phyloP scores from a whole-genome alignment of 1,284 basidiomycete species.

The Puccinia novopanici region DNA sequence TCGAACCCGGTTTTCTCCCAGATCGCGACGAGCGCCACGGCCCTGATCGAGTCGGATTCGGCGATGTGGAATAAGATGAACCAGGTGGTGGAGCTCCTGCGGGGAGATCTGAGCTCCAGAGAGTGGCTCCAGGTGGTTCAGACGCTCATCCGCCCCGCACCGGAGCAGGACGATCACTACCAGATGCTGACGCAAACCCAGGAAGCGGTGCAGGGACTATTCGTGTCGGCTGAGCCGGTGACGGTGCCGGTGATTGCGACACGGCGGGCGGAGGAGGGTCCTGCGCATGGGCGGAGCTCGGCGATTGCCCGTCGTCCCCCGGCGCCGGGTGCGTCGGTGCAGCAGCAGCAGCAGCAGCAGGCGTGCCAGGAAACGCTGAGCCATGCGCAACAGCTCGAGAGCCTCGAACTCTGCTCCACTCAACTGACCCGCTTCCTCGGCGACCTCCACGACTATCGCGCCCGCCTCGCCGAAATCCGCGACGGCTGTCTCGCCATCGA shows the following conservation, averaged over 20 bases:
- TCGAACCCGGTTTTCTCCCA: slow-evolving; percentile 29
- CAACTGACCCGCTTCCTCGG: slow-evolving; percentile 22
- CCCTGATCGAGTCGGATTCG: slow-evolving; percentile 31
- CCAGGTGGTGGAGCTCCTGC: slow-evolving; percentile 26
- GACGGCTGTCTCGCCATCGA: slow-evolving; percentile 43
- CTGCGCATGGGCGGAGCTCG: background rate
- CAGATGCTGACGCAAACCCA: slow-evolving; percentile 31
- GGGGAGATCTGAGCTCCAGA: slow-evolving; percentile 32
- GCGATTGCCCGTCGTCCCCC: too few species aligned
- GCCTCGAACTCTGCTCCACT: background rate
- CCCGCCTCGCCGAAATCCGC: slow-evolving; percentile 19
- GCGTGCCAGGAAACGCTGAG: background rate
- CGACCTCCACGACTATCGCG: slow-evolving; percentile 39
- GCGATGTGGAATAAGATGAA: slow-evolving; percentile 8
- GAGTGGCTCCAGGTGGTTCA: slow-evolving; percentile 26
- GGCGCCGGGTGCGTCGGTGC: too few species aligned
- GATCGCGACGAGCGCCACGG: slow-evolving; percentile 37
- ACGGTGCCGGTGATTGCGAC: background rate
- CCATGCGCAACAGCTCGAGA: background rate
- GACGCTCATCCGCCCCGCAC: background rate
- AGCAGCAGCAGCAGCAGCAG: too few species aligned
- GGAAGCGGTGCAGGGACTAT: slow-evolving; percentile 14
- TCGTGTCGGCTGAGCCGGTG: background rate
- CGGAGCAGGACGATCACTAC: background rate
- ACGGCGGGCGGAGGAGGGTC: background rate